Percentiles rank a stretch among this genome's conserved stretches.
Evolutionary conservation across 768 basidiomycete species (phyloP).

Genomic region (Suillus luteus): DNA sequence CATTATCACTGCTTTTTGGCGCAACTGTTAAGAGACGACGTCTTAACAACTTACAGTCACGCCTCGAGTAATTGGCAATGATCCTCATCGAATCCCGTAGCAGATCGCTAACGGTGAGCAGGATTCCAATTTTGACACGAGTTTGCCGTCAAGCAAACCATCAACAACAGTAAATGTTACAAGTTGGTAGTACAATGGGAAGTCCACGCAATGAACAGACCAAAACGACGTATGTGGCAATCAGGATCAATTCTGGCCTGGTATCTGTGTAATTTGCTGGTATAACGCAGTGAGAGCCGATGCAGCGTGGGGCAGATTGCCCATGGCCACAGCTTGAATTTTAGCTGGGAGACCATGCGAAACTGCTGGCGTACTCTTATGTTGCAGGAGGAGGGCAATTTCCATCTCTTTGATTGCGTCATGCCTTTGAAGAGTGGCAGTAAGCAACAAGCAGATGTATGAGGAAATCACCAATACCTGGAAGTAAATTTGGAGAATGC

Average conservation of each 20-base stretch:
- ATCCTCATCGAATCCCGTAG: background rate
- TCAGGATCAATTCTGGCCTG: background rate
- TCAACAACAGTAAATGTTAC: background rate
- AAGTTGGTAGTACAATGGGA: background rate
- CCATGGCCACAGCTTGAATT: background rate
- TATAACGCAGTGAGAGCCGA: background rate
- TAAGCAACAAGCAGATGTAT: background rate
- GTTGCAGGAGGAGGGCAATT: slow-evolving; percentile 7
- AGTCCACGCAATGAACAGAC: background rate
- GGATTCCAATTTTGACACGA: background rate
- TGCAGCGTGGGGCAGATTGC: slow-evolving; percentile 12
- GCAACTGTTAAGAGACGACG: no score
- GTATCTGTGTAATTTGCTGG: background rate
- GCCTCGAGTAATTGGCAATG: background rate
- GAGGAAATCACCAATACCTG: background rate
- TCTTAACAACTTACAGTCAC: no score
- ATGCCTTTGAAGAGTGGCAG: background rate
- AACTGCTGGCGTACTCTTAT: slow-evolving; percentile 7
- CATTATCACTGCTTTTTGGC: no score
- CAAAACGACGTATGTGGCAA: background rate
- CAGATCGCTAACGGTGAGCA: background rate
- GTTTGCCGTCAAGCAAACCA: background rate
- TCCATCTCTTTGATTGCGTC: slow-evolving; percentile 12
- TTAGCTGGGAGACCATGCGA: slow-evolving; percentile 4
- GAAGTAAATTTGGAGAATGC: slow-evolving; percentile 17